These are phyloP conservation scores for Atkinsonella hypoxylon DNA, from an alignment of 2,329 filamentous ascomycete species.

Conservation along the genomic window DNA sequence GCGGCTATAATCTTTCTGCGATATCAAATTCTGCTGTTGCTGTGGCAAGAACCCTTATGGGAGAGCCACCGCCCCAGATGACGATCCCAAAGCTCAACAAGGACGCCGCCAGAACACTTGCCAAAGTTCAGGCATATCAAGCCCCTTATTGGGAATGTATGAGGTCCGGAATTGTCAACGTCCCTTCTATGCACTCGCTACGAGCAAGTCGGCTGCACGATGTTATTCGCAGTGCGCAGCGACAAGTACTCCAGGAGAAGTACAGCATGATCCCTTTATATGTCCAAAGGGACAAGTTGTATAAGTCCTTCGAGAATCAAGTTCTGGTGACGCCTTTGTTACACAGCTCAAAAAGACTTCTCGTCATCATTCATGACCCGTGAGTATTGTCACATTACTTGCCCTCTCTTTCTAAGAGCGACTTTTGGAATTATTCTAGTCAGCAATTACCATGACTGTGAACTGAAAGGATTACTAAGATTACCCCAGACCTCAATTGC, in stretches of 20 bases:
- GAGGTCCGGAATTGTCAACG: constrained; percentile 51
- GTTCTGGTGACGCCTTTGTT: constrained; percentile 70
- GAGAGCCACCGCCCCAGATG: constrained; percentile 67
- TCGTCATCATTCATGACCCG: constrained; percentile 88
- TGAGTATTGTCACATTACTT: constrained; percentile 32
- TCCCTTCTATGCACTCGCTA: constrained; percentile 38
- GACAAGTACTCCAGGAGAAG: constrained; percentile 56
- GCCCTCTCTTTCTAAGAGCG: not conserved
- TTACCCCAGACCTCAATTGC: constrained; percentile 47
- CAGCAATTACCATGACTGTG: not conserved
- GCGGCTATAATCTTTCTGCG: constrained; percentile 85
- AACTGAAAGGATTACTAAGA: not conserved
- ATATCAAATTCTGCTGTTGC: constrained; percentile 89
- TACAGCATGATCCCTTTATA: constrained; percentile 70
- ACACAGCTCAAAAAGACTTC: constrained; percentile 50
- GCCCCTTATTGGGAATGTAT: constrained; percentile 80
- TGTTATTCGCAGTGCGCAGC: constrained; percentile 66
- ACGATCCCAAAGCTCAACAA: constrained; percentile 43
- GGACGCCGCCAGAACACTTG: constrained; percentile 43
- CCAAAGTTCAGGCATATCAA: constrained; percentile 47
- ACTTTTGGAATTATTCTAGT: not conserved
- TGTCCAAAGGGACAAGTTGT: constrained; percentile 61
- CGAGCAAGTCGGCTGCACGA: constrained; percentile 60
- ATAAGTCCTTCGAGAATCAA: constrained; percentile 73
- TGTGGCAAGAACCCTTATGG: constrained; percentile 88